A percentile compares a stretch with the other conserved stretches of the same genome.
These are phyloP conservation scores for Talaromyces sp. DNA, from an alignment of 2,329 filamentous ascomycete species.

Conservation along the genomic window DNA sequence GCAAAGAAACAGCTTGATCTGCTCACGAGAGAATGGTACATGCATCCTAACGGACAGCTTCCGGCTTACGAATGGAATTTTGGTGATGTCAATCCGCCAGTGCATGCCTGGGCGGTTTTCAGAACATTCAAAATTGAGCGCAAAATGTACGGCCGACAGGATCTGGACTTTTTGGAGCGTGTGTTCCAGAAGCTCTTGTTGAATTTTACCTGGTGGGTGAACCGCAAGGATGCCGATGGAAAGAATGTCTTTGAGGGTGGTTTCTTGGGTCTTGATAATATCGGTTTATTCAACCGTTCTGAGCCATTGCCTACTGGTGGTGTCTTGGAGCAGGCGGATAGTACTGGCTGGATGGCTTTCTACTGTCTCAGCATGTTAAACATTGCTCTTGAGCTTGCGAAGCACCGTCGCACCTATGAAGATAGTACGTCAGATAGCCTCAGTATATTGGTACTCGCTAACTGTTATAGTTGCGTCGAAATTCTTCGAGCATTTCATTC, in stretches of 20 bases:
- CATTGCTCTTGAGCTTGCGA: conserved; percentile 89
- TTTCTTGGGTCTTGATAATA: conserved; percentile 94
- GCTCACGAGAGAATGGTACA: conserved; percentile 97
- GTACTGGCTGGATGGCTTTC: conserved; percentile 98
- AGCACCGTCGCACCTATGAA: conserved; percentile 92
- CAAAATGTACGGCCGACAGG: conserved; percentile 92
- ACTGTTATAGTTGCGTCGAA: conserved; percentile 72
- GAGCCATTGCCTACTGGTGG: conserved; percentile 92
- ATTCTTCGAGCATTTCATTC: conserved; percentile 98
- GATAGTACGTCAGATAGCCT: conserved; percentile 52
- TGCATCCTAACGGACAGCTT: conserved; percentile 93
- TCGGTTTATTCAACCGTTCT: conserved; percentile 94
- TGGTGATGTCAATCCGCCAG: conserved; percentile 91
- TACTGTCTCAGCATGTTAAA: conserved; percentile 97
- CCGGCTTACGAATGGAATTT: conserved; percentile 98
- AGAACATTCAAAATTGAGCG: conserved; percentile 97
- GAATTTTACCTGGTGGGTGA: conserved; percentile 99
- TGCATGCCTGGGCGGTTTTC: conserved; percentile 95
- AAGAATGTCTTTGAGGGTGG: conserved; percentile 98
- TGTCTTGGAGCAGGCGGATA: conserved; percentile 92
- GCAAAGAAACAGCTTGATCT: conserved; percentile 97
- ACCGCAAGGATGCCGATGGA: conserved; percentile 87
- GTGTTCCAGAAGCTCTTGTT: conserved; percentile 94
- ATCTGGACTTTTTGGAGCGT: conserved; percentile 90
- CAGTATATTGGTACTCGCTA: conserved; percentile 14